Evolutionary conservation across 179 eudicot genomes (phyloP), one percentile per base, ranked within the genome.

Genomic region (Amaranthus tricolor): DNA sequence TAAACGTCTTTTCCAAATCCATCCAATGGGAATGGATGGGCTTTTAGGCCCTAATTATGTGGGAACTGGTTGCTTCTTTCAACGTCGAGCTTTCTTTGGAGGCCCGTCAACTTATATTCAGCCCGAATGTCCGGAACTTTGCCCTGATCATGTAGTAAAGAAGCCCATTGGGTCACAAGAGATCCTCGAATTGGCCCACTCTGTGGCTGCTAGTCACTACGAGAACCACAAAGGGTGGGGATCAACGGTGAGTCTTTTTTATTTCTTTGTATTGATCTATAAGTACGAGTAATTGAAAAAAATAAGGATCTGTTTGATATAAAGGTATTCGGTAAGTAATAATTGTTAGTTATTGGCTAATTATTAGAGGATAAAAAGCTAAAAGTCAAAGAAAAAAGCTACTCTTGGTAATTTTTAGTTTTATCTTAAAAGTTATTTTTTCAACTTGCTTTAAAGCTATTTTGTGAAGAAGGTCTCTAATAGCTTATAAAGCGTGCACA

Each of bases 11-110:
- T 91, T 84, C 68, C 73, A 62, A 63, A 74, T 79, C 50, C 82
- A 88, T 50, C 82, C 93, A 1, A n/a, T 60, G 13, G 98, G 97
- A 17, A 48, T 91, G 81, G 91, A 93, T 49, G 97, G 98, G 65
- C 82, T 93, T 6, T 43, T 7, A 0, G 96, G 97, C 69, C 91
- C 96, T 16, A 80, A 65, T 76, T 84, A 88, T 55, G 89, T 88
- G 5, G 98, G 98, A n/a, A 82, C 89, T 3, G 92, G 89, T 5
- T 86, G 88, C 43, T 91, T 93, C 65, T 93, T 93, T 71, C 70
- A 73, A 60, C 89, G 98, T 0, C 85, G 88, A 45, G 87, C 81
- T 24, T 87, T 93, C 57, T 88, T 86, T 19, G 97, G 94, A 10
- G 67, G 89, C 65, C 94, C 94, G 13, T 81, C 85, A 0, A 70